Conservation (phyloP, 176 grass and related monocot species). For the Cenchrus fungigraminus region DNA sequence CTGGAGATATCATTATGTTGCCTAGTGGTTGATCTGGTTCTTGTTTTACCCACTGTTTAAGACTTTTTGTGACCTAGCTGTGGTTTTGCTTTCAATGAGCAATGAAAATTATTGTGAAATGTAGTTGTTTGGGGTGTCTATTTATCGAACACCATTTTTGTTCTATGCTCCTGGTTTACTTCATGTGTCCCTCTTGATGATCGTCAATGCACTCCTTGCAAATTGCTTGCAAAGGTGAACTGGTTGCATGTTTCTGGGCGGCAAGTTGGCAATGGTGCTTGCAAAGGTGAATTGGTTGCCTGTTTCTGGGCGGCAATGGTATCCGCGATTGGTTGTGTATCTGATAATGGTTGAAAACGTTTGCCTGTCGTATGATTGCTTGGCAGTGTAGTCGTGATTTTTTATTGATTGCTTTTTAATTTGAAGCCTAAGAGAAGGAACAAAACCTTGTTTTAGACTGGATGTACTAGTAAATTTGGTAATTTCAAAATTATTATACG, state of each 20-base stretch:
- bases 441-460: too few relatives aligned
- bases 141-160: neutral
- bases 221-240: neutral
- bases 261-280: neutral
- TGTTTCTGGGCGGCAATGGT: too few relatives aligned
- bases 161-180: neutral
- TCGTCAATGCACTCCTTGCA: too few relatives aligned
- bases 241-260: neutral
- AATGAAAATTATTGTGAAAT: neutral
- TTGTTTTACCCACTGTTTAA: neutral
- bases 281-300: too few relatives aligned
- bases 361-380: too few relatives aligned
- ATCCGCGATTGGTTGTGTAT: too few relatives aligned
- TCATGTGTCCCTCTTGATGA: neutral
- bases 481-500: too few relatives aligned
- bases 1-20: neutral
- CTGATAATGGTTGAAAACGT: too few relatives aligned
- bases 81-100: slow-evolving; percentile 28
- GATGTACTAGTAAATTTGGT: too few relatives aligned
- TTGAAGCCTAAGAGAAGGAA: too few relatives aligned
- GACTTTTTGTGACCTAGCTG: neutral
- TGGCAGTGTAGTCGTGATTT: too few relatives aligned
- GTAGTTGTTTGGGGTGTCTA: slow-evolving; percentile 5
- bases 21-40: neutral
- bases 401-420: too few relatives aligned